phyloP scores from a whole-genome alignment of 495 filamentous ascomycete genomes.

The Cairneyella variabilis region DNA sequence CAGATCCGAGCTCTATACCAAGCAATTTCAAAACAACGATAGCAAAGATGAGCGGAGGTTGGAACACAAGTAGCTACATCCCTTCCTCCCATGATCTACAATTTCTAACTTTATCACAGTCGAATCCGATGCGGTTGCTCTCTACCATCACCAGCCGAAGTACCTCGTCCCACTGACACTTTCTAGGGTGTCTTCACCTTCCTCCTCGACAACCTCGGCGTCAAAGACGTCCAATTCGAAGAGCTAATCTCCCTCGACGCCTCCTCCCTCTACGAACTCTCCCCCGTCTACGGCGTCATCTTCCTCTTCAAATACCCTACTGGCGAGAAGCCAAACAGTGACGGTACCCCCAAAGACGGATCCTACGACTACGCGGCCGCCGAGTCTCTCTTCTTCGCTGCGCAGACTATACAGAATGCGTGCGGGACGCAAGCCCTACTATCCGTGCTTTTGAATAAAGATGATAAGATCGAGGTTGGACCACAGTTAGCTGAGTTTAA shows the following conservation, averaged over 20 bases:
- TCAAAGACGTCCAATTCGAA: constrained; percentile 92
- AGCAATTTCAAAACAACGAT: background rate
- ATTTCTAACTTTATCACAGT: constrained; percentile 54
- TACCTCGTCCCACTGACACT: constrained; percentile 18
- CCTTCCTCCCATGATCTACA: background rate
- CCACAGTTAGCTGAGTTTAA: constrained; percentile 69
- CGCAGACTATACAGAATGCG: constrained; percentile 98
- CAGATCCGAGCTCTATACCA: background rate
- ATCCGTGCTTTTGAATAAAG: constrained; percentile 86
- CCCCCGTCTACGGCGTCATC: constrained; percentile 93
- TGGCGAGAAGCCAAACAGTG: constrained; percentile 56
- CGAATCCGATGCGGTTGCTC: constrained; percentile 89
- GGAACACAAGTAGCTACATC: constrained; percentile 49
- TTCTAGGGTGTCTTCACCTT: constrained; percentile 93
- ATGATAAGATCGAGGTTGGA: constrained; percentile 50
- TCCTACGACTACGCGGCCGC: constrained; percentile 70
- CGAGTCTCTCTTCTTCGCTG: constrained; percentile 85
- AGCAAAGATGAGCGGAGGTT: constrained; percentile 51
- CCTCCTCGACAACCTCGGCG: constrained; percentile 85
- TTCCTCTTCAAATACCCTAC: constrained; percentile 99
- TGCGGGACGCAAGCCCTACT: constrained; percentile 97
- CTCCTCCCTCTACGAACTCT: constrained; percentile 69
- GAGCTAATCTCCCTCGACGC: constrained; percentile 90
- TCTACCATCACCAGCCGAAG: too few species aligned
- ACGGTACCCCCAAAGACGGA: constrained; percentile 67